Conservation (phyloP, 768 basidiomycete genomes). For the Lactarius quietus region DNA sequence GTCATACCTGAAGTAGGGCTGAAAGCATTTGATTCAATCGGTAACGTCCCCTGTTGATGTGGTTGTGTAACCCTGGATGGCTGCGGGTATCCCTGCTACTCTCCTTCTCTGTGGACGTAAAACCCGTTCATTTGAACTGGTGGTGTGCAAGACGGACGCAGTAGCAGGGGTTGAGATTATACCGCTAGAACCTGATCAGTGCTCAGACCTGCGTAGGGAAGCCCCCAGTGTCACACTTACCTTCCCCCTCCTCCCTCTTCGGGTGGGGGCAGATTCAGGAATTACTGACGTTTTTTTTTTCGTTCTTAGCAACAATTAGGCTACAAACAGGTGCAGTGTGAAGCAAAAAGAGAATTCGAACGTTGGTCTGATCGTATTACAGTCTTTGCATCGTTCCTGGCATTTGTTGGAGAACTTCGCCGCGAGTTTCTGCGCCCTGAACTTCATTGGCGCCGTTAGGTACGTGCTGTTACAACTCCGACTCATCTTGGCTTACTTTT, state of each 20-base stretch:
- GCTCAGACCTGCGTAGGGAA: slow-evolving; percentile 99
- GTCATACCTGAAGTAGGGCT: slow-evolving; percentile 31
- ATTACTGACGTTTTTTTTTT: slow-evolving; percentile 48
- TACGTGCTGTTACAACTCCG: slow-evolving; percentile 32
- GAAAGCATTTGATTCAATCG: slow-evolving; percentile 43
- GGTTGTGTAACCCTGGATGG: slow-evolving; percentile 66
- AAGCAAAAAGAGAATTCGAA: background rate
- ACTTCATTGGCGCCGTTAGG: slow-evolving; percentile 88
- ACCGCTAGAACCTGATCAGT: slow-evolving; percentile 98
- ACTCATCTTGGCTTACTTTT: slow-evolving; percentile 18
- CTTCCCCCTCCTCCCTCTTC: slow-evolving; percentile 40
- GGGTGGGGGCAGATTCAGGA: slow-evolving; percentile 36
- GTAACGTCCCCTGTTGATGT: slow-evolving; percentile 62
- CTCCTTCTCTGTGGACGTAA: slow-evolving; percentile 26
- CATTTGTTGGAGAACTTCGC: slow-evolving; percentile 80
- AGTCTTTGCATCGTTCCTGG: slow-evolving; percentile 90
- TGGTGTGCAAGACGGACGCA: slow-evolving; percentile 32
- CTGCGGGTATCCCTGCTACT: slow-evolving; percentile 80
- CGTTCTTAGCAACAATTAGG: slow-evolving; percentile 60
- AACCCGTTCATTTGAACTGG: slow-evolving; percentile 27
- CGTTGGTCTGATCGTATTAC: slow-evolving; percentile 6
- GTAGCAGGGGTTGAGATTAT: slow-evolving; percentile 84
- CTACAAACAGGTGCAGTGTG: slow-evolving; percentile 64
- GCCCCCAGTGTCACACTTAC: slow-evolving; percentile 65
- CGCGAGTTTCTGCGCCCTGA: slow-evolving; percentile 84